Evolutionary conservation across 2,329 filamentous ascomycete species (phyloP), one percentile per base, ranked within the genome.

Genomic region (Nigrospora osmanthi): DNA sequence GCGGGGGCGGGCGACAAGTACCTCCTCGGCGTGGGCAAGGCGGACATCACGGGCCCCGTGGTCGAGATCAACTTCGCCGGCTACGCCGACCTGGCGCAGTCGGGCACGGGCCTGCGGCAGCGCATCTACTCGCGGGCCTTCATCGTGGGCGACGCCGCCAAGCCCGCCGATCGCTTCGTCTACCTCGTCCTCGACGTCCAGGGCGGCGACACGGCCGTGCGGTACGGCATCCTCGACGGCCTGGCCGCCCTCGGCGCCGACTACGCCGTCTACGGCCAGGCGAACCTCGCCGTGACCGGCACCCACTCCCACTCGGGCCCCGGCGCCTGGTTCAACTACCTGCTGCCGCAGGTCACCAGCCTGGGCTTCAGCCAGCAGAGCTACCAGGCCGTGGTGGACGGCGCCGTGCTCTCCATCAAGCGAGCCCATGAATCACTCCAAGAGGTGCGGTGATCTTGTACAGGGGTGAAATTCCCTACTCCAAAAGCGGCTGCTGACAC

Each of bases 31-130:
- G 71, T 71, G 12, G 74, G 75, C 37, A 76, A 75, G 52, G 75
- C 67, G 14, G 74, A 78, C 52, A 74, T 78, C 50, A 78, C 74
- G 1, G 74, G 86, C 4, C 88, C 89, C 0, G 86, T 93, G 6
- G 89, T 91, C 28, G 89, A 95, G 65, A 81, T 95, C 65, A 89
- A 88, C 59, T 78, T 95, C 64, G 93, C 90, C 74, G 90, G 90
- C 49, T 95, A 95, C 67, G 89, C 89, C 28, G 81, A 87, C 60
- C 71, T 80, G 13, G 78, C 77, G 37, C 90, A 96, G 65, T 66
- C 86, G n/a, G 90, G 90, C 38, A 81, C 80, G 6, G 90, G 90
- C 23, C 69, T 96, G 40, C 83, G 89, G 38, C 90, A 96, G 66
- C 78, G 90, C 45, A 72, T 95, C 17, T 90, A 90, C 65, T 88